Evolutionary conservation across 2,329 filamentous ascomycete genomes (phyloP).

Genomic region (Amauroascus verrucosus): DNA sequence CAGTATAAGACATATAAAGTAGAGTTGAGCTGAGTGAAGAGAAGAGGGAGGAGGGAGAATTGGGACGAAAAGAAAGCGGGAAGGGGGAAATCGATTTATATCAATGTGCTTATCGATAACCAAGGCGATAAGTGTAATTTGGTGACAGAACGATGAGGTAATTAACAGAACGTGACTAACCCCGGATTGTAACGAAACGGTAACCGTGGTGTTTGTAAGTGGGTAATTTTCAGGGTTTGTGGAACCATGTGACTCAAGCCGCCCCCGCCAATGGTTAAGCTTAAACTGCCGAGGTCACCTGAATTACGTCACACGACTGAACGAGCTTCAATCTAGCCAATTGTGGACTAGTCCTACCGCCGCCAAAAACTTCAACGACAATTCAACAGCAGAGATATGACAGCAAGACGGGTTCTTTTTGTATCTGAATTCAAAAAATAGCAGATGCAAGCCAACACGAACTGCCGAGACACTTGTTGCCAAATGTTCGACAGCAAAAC

Average conservation of each 20-base stretch:
- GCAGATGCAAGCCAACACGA: not conserved
- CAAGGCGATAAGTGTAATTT: not conserved
- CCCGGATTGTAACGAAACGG: not conserved
- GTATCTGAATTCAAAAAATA: not conserved
- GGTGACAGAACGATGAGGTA: slow-evolving; percentile 1
- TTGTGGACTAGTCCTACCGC: not conserved
- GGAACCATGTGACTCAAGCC: not conserved
- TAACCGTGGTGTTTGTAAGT: not conserved
- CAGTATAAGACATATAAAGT: not conserved
- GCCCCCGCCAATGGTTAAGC: slow-evolving; percentile 5
- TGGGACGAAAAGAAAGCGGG: not conserved
- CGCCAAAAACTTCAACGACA: not conserved
- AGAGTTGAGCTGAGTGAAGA: not conserved
- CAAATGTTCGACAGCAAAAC: not conserved
- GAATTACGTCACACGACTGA: not conserved
- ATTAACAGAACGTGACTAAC: not conserved
- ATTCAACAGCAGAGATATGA: not conserved
- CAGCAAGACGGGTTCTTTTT: not conserved
- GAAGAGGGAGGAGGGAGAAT: too few relatives aligned
- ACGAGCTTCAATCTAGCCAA: not conserved
- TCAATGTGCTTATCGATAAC: not conserved
- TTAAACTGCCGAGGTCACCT: slow-evolving; percentile 2
- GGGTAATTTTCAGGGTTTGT: slow-evolving; percentile 1
- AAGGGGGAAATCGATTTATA: not conserved
- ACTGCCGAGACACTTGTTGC: not conserved